Base-by-base conservation (phyloP, 305 asterid genomes). In the Plantago lanceolata region DNA sequence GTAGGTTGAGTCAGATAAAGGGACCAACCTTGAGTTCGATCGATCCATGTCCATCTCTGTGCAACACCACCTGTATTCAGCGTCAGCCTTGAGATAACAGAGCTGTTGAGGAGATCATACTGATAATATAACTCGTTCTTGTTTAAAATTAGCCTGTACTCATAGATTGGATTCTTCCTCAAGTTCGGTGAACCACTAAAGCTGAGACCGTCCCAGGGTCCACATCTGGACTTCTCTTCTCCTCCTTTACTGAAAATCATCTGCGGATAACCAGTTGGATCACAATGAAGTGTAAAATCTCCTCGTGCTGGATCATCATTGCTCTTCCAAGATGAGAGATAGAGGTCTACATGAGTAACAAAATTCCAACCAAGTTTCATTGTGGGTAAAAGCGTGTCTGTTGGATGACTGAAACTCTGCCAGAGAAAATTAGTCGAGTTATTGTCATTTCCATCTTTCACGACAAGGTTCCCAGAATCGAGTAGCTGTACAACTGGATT, bases 201-300 rank as follows among this genome's bases (percentile, higher is more conserved):
- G 44, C 61, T 19, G 7, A 56, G 40, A n/a, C 61, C 61, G 9
- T 56, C 28, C 61, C 61, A 56, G 8, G 61, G 45, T 56, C 61
- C 61, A 0, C 61, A 40, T 52, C 73, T 66, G 21, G 8, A 59
- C 48, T 0, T 8, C 45, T 56, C 61, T 0, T 15, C 40, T 20
- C 17, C 53, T 20, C 57, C 69, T 21, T 44, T 35, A 56, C 43
- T 67, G 6, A 56, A 6, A 20, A 64, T 13, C n/a, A 13, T 33
- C 26, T 77, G 81, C 16, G 76, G 71, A 64, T 73, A 77, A 9
- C 78, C 81, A 11, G 69, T 53, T 7, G 72, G 81, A 64, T 73
- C 81, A 40, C 69, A 35, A 43, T 59, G 74, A 16, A 3, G 35
- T 15, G 57, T 48, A 16, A 14, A 53, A 6, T 44, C 66, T 20